Conservation (phyloP, 140 eudicot genomes). For the Bidens hawaiensis region DNA sequence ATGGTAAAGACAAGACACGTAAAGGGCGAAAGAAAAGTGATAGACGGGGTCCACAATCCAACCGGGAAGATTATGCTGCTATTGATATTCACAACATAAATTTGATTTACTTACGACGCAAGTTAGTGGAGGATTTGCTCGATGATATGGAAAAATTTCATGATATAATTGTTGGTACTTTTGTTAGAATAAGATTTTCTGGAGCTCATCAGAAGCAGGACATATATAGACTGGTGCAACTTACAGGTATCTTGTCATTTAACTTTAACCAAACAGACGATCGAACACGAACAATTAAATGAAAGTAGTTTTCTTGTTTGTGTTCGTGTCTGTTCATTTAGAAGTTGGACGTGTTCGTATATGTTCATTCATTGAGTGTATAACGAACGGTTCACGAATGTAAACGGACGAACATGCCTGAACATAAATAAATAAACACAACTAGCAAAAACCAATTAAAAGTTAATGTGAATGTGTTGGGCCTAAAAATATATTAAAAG, state of each 20-base stretch:
- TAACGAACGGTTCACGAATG: too few species aligned
- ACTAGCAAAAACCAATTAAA: too few species aligned
- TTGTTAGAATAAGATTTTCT: slow-evolving; percentile 86
- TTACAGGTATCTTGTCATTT: slow-evolving; percentile 60
- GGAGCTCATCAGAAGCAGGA: slow-evolving; percentile 91
- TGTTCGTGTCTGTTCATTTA: too few species aligned
- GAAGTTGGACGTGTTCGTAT: too few species aligned
- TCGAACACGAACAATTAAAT: too few species aligned
- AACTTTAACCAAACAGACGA: too few species aligned
- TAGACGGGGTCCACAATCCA: slow-evolving; percentile 52
- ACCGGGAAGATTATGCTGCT: slow-evolving; percentile 88
- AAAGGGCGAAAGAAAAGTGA: slow-evolving; percentile 63
- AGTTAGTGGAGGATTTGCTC: slow-evolving; percentile 87
- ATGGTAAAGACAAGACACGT: slow-evolving; percentile 58
- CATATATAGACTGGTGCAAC: slow-evolving; percentile 93
- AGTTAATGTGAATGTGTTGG: too few species aligned
- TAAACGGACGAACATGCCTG: too few species aligned
- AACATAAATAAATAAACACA: too few species aligned
- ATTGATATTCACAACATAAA: slow-evolving; percentile 83
- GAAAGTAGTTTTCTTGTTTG: too few species aligned
- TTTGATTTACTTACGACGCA: slow-evolving; percentile 72
- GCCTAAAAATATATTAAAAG: too few species aligned
- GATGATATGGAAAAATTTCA: slow-evolving; percentile 69
- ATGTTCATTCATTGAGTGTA: too few species aligned
- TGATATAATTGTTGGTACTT: slow-evolving; percentile 76